These are phyloP conservation scores for Sphaerosporella brunnea DNA, from an alignment of 495 filamentous ascomycete species.

Conservation along the genomic window DNA sequence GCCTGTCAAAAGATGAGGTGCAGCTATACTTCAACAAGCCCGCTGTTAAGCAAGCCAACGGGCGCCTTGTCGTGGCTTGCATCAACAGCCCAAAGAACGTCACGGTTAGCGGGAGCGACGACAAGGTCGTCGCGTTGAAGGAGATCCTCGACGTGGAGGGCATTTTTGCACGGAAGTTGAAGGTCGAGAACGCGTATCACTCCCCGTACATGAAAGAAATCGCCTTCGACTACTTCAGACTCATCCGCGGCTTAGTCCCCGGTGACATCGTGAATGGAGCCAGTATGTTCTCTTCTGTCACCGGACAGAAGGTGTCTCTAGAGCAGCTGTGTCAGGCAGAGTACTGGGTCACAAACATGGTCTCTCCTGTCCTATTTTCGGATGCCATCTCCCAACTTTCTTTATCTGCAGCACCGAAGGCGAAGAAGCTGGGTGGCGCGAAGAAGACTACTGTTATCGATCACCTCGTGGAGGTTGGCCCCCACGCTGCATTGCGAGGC, in stretches of 20 bases:
- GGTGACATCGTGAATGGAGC: slow-evolving; percentile 2
- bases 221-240: slow-evolving; percentile 29
- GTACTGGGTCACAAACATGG: slow-evolving; percentile 36
- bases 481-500: slow-evolving; percentile 44
- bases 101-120: slow-evolving; percentile 32
- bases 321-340: slow-evolving; percentile 13
- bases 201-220: slow-evolving; percentile 38
- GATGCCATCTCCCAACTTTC: slow-evolving; percentile 25
- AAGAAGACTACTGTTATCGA: not conserved
- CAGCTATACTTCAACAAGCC: not conserved
- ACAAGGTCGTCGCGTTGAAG: not conserved
- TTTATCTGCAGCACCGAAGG: not conserved
- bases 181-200: slow-evolving; percentile 36
- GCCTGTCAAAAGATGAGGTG: not conserved
- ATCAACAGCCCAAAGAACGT: slow-evolving; percentile 32
- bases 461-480: slow-evolving; percentile 43
- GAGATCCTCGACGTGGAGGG: not conserved
- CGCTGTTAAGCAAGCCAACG: slow-evolving; percentile 1
- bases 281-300: slow-evolving; percentile 27
- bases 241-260: slow-evolving; percentile 10
- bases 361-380: slow-evolving; percentile 32
- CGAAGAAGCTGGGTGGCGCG: not conserved
- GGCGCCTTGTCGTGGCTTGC: slow-evolving; percentile 29
- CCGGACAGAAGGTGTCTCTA: slow-evolving; percentile 10
- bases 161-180: slow-evolving; percentile 1